Conservation (phyloP, 192 early-diverging fungal species). For the Backusella australiensis region DNA sequence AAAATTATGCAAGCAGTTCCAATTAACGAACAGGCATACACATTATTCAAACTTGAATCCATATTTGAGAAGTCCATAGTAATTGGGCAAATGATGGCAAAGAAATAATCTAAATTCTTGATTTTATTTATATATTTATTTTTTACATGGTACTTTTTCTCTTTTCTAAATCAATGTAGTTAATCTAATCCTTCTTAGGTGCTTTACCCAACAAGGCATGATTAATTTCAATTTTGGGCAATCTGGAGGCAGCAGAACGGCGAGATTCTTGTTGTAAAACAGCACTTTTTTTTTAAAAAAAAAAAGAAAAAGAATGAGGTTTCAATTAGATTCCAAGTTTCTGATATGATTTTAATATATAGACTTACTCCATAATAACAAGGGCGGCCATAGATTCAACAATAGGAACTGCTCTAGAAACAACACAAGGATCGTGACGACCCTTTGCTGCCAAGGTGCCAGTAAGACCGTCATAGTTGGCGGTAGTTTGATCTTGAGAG, state of each 20-base stretch:
- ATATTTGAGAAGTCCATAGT: too few species aligned
- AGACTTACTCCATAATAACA: slow-evolving; percentile 88
- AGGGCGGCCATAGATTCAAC: slow-evolving; percentile 96
- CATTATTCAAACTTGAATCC: too few species aligned
- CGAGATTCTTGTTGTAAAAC: slow-evolving; percentile 63
- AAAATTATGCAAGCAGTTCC: too few species aligned
- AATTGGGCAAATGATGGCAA: not conserved
- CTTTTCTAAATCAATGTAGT: not conserved
- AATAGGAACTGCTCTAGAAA: slow-evolving; percentile 95
- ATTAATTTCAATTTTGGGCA: slow-evolving; percentile 47
- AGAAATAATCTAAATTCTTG: not conserved
- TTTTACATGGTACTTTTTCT: not conserved
- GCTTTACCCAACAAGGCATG: slow-evolving; percentile 35
- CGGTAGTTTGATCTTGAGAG: slow-evolving; percentile 84
- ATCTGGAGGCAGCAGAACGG: slow-evolving; percentile 44
- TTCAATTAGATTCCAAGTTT: not conserved
- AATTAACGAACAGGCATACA: too few species aligned
- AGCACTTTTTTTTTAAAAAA: slow-evolving; percentile 37
- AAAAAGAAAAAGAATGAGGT: slow-evolving; percentile 12
- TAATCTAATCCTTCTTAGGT: slow-evolving; percentile 21
- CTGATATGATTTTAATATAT: not conserved
- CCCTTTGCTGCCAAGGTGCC: slow-evolving; percentile 90
- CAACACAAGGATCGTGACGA: slow-evolving; percentile 96
- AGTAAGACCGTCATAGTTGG: slow-evolving; percentile 77
- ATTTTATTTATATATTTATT: not conserved